Evolutionary conservation across 176 grass and related monocot genomes (phyloP).

Genomic region (Raddia distichophylla): DNA sequence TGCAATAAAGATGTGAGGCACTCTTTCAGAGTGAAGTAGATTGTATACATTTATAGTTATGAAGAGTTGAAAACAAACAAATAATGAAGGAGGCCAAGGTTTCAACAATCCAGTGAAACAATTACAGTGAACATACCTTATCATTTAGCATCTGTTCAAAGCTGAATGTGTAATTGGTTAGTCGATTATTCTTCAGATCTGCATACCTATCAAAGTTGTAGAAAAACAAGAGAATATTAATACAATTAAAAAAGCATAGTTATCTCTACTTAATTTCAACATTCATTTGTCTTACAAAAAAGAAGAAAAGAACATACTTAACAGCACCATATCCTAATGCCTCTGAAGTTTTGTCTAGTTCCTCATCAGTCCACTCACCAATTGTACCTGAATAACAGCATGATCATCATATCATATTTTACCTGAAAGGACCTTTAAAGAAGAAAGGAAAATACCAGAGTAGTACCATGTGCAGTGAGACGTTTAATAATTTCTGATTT

Average conservation of each 20-base stretch:
- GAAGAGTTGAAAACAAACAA: not conserved
- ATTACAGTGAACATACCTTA: slow-evolving; percentile 58
- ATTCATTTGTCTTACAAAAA: slow-evolving; percentile 18
- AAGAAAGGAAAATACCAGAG: slow-evolving; percentile 28
- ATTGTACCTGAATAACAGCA: slow-evolving; percentile 60
- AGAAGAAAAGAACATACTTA: slow-evolving; percentile 59
- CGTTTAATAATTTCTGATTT: slow-evolving; percentile 76
- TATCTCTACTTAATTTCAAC: slow-evolving; percentile 22
- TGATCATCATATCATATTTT: slow-evolving; percentile 46
- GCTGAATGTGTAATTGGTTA: slow-evolving; percentile 95
- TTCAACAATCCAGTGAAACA: slow-evolving; percentile 11
- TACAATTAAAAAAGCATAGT: slow-evolving; percentile 3
- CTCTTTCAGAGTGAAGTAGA: not conserved
- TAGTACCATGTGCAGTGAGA: slow-evolving; percentile 60
- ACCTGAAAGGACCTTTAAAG: slow-evolving; percentile 17
- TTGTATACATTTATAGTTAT: not conserved
- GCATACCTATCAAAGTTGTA: slow-evolving; percentile 67
- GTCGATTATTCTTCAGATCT: slow-evolving; percentile 96
- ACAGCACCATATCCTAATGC: slow-evolving; percentile 97
- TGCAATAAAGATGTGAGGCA: not conserved
- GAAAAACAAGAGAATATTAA: slow-evolving; percentile 25
- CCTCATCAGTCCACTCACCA: slow-evolving; percentile 85
- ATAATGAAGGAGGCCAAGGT: not conserved
- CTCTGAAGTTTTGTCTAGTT: slow-evolving; percentile 84
- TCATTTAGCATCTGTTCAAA: slow-evolving; percentile 97